These are phyloP conservation scores for Trypanosoma rangeli DNA, from an alignment of 208 protist genomes.

Conservation along the genomic window DNA sequence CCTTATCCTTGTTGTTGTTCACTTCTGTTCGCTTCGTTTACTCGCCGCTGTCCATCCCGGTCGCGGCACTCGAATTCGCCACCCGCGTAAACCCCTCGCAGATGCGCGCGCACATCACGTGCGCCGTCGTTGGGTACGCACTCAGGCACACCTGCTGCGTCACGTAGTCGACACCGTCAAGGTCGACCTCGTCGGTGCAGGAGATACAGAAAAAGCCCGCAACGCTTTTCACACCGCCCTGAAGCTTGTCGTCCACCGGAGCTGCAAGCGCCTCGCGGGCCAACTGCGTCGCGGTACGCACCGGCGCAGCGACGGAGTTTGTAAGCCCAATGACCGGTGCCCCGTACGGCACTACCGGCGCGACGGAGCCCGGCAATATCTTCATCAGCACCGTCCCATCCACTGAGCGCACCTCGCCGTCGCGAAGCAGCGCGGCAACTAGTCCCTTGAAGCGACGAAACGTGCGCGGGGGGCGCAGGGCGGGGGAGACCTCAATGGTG, in stretches of 20 bases:
- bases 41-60: neutral
- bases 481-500: slow-evolving; percentile 85
- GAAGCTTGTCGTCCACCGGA: slow-evolving; percentile 70
- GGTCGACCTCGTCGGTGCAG: slow-evolving; percentile 77
- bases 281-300: slow-evolving; percentile 48
- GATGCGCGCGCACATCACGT: slow-evolving; percentile 78
- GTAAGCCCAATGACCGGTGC: slow-evolving; percentile 72
- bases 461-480: slow-evolving; percentile 86
- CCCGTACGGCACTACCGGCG: slow-evolving; percentile 80
- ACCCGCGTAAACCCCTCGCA: slow-evolving; percentile 65
- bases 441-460: slow-evolving; percentile 86
- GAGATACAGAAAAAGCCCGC: slow-evolving; percentile 77
- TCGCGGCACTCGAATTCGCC: neutral
- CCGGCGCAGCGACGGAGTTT: slow-evolving; percentile 56
- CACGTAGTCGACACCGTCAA: slow-evolving; percentile 82
- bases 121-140: slow-evolving; percentile 72
- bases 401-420: slow-evolving; percentile 66
- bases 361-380: slow-evolving; percentile 76
- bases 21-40: neutral
- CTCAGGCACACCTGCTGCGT: slow-evolving; percentile 70
- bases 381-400: slow-evolving; percentile 78
- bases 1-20: neutral
- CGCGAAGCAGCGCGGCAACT: slow-evolving; percentile 73
- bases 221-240: slow-evolving; percentile 85
- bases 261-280: slow-evolving; percentile 24